Evolutionary conservation across 1,284 basidiomycete genomes (phyloP).

Genomic region (Boletus sp.): DNA sequence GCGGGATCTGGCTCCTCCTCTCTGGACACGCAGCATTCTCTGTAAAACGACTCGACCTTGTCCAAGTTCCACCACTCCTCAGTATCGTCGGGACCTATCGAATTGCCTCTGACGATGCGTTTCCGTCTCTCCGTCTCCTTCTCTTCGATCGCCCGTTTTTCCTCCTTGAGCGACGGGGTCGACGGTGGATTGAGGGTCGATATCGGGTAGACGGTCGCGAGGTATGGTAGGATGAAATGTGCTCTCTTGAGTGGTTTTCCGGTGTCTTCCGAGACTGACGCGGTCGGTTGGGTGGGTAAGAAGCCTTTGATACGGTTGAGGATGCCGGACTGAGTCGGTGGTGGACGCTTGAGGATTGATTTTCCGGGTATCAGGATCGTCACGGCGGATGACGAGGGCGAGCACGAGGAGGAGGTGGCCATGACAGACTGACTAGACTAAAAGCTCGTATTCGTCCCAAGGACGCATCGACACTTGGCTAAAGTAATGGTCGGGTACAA

Average conservation of each 20-base stretch:
- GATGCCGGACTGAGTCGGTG: constrained; percentile 62
- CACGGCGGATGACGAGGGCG: constrained; percentile 73
- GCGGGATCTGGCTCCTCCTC: constrained; percentile 67
- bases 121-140: constrained; percentile 59
- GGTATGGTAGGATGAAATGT: constrained; percentile 79
- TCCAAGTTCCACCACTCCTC: constrained; percentile 81
- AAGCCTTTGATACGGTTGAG: constrained; percentile 62
- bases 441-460: no score
- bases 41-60: constrained; percentile 76
- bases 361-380: constrained; percentile 72
- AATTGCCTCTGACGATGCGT: constrained; percentile 56
- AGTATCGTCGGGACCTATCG: constrained; percentile 34
- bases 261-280: constrained; percentile 33
- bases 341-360: constrained; percentile 75
- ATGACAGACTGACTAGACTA: constrained; percentile 6
- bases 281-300: constrained; percentile 28
- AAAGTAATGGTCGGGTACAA: no score
- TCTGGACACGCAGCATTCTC: constrained; percentile 73
- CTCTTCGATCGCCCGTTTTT: constrained; percentile 67
- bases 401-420: constrained; percentile 36
- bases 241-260: constrained; percentile 70
- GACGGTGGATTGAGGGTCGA: constrained; percentile 76
- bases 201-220: constrained; percentile 84
- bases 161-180: constrained; percentile 67
- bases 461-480: no score